These are phyloP conservation scores for Ulota crispa DNA, from an alignment of 225 moss, liverwort and hornwort species.

Conservation along the genomic window DNA sequence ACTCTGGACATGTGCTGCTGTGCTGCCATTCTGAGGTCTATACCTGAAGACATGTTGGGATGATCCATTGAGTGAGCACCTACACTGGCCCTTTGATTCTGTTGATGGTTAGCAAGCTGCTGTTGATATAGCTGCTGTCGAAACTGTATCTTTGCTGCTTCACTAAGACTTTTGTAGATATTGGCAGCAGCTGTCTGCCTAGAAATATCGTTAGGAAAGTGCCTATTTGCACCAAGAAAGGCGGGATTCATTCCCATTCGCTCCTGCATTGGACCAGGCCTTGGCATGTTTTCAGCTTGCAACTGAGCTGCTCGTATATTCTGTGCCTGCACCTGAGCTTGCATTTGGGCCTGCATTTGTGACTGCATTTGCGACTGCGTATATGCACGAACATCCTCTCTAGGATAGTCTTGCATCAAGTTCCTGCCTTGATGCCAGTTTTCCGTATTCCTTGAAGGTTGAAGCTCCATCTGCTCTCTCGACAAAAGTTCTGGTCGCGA, in stretches of 20 bases:
- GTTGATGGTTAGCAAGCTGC: slow-evolving; percentile 47
- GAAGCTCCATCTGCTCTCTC: slow-evolving; percentile 50
- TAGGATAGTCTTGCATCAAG: slow-evolving; percentile 47
- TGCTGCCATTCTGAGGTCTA: slow-evolving; percentile 42
- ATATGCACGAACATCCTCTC: slow-evolving; percentile 53
- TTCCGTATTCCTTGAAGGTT: slow-evolving; percentile 46
- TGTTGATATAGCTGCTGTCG: slow-evolving; percentile 58
- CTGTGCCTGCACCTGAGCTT: slow-evolving; percentile 50
- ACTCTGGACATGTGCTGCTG: slow-evolving; percentile 60
- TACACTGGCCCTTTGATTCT: slow-evolving; percentile 47
- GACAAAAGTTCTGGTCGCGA: slow-evolving; percentile 53
- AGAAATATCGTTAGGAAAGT: slow-evolving; percentile 39
- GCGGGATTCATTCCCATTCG: slow-evolving; percentile 39
- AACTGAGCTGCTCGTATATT: slow-evolving; percentile 48
- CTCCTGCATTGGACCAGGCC: slow-evolving; percentile 49
- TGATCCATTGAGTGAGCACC: slow-evolving; percentile 41
- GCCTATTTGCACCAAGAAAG: slow-evolving; percentile 42
- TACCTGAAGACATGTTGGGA: slow-evolving; percentile 36
- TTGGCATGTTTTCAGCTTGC: slow-evolving; percentile 39
- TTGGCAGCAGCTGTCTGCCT: slow-evolving; percentile 65
- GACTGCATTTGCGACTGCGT: slow-evolving; percentile 49
- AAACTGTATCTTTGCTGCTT: slow-evolving; percentile 69
- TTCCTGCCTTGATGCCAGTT: slow-evolving; percentile 55
- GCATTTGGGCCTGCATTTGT: slow-evolving; percentile 38
- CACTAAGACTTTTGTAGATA: slow-evolving; percentile 65